Evolutionary conservation across 169 alveolate genomes (phyloP).

Genomic region (Perkinsus olseni): DNA sequence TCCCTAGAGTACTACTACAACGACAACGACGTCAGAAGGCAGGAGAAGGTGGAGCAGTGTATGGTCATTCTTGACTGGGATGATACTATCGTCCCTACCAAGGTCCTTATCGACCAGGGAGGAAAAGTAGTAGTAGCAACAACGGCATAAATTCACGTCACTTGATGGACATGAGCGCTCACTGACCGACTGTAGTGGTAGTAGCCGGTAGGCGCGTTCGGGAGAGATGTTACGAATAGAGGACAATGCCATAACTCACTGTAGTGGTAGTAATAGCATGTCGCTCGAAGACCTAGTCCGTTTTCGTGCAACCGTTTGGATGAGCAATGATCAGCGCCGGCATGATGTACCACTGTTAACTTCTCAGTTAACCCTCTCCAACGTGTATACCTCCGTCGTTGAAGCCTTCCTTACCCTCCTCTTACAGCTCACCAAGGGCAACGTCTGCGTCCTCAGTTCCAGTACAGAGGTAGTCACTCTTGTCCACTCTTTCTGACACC

Average conservation of each 20-base stretch:
- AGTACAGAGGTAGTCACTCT: neutral
- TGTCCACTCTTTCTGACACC: neutral
- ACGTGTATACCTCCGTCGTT: neutral
- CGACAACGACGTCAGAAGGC: too few species aligned
- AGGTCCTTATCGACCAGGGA: neutral
- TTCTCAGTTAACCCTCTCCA: neutral
- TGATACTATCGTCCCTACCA: neutral
- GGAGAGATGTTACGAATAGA: too few species aligned
- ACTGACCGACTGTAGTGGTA: too few species aligned
- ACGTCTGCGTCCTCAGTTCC: neutral
- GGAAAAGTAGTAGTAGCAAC: neutral
- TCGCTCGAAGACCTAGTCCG: too few species aligned
- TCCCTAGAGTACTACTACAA: neutral
- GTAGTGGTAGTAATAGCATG: too few species aligned
- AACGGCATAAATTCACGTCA: neutral
- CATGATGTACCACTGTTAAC: too few species aligned
- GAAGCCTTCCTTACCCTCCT: neutral
- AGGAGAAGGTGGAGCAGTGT: too few species aligned
- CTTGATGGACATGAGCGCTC: neutral
- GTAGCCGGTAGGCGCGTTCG: too few species aligned
- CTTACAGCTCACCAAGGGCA: neutral
- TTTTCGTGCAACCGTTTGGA: too few species aligned
- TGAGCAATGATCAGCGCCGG: too few species aligned
- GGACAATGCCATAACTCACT: too few species aligned
- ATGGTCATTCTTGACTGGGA: neutral